A percentile compares a stretch with the other conserved stretches of the same genome.
These are phyloP conservation scores for Lathyrus oleraceus DNA, from an alignment of 306 rosid species.

Conservation along the genomic window DNA sequence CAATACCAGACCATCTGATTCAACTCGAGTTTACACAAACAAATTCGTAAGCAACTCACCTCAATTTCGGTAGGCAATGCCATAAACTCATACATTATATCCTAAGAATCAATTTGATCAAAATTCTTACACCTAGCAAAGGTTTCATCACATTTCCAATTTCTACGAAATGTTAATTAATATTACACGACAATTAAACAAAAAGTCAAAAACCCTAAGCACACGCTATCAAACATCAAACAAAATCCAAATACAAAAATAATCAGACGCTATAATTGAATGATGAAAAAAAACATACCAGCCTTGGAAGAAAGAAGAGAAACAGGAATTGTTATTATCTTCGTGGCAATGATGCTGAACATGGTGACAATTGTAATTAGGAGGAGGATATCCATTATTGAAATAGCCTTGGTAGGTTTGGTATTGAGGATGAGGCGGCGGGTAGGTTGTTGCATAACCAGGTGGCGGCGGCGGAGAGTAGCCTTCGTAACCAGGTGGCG, in stretches of 20 bases:
- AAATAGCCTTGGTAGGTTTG: conserved; percentile 83
- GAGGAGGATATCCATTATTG: conserved; percentile 55
- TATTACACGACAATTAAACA: not conserved
- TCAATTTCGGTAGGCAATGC: not conserved
- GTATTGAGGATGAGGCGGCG: conserved; percentile 54
- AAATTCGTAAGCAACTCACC: not conserved
- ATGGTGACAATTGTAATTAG: conserved; percentile 47
- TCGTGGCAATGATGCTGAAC: conserved; percentile 51
- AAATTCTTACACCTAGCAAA: not conserved
- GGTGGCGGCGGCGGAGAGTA: conserved; percentile 46
- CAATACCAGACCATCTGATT: not conserved
- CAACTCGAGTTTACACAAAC: not conserved
- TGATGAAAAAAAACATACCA: conserved; percentile 45
- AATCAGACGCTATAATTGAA: not conserved
- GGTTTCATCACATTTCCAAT: not conserved
- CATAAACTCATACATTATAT: not conserved
- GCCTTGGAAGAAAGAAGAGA: conserved; percentile 59
- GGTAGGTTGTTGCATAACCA: conserved; percentile 37
- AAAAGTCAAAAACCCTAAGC: not conserved
- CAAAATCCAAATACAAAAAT: not conserved
- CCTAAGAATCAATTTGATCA: not conserved
- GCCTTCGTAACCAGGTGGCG: conserved; percentile 46
- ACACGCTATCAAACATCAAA: not conserved
- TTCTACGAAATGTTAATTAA: not conserved
- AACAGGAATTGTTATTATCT: conserved; percentile 35